Conservation (phyloP, 495 filamentous ascomycete genomes). For the Wilcoxina mikolae region DNA sequence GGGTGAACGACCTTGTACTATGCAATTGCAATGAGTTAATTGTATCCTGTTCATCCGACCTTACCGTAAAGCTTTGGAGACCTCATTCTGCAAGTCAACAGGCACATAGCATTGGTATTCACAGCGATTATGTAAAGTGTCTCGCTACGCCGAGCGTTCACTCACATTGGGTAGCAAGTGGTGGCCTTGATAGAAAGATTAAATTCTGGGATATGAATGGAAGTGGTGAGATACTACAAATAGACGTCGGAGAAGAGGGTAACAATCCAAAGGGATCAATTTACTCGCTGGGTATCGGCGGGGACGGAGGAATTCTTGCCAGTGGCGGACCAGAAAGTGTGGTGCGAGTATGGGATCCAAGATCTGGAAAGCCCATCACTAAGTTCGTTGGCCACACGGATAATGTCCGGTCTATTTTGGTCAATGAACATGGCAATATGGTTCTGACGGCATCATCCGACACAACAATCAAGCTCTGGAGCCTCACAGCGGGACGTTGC, state of each 20-base stretch:
- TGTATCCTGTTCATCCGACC: constrained; percentile 88
- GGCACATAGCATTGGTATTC: constrained; percentile 75
- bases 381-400: constrained; percentile 98
- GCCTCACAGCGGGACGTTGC: constrained; percentile 79
- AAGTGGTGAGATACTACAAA: constrained; percentile 66
- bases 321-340: constrained; percentile 90
- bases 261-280: constrained; percentile 81
- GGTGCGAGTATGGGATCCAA: constrained; percentile 84
- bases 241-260: constrained; percentile 60
- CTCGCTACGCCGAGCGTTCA: constrained; percentile 58
- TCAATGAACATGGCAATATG: constrained; percentile 74
- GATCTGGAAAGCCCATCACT: constrained; percentile 75
- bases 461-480: constrained; percentile 96
- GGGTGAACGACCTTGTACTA: constrained; percentile 94
- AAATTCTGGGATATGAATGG: constrained; percentile 86
- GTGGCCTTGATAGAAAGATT: constrained; percentile 83
- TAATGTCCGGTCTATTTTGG: constrained; percentile 77
- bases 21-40: constrained; percentile 67
- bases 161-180: constrained; percentile 87
- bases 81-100: constrained; percentile 56
- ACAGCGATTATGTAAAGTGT: constrained; percentile 92
- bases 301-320: constrained; percentile 52
- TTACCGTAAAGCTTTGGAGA: constrained; percentile 88
- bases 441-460: constrained; percentile 93
- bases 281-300: constrained; percentile 68